These are phyloP conservation scores for Dispira parvispora DNA, from an alignment of 192 early-diverging fungal genomes.

Conservation along the genomic window DNA sequence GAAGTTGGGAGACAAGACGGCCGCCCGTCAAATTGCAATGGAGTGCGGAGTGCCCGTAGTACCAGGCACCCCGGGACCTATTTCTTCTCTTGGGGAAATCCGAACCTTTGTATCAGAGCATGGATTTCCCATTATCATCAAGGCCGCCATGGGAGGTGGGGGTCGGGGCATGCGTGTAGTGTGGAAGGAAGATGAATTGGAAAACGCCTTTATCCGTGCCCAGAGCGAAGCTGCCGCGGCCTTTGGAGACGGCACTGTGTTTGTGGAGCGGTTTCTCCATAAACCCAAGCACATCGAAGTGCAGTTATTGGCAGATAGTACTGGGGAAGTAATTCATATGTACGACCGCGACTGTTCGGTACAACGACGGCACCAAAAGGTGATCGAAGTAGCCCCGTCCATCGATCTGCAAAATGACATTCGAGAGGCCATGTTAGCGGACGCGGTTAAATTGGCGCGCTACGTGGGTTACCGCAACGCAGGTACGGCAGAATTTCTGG, in stretches of 20 bases:
- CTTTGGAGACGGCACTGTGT: conserved; percentile 93
- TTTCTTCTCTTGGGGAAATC: conserved; percentile 44
- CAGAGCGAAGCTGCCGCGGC: conserved; percentile 75
- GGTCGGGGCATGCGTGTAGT: conserved; percentile 96
- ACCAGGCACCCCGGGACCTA: conserved; percentile 80
- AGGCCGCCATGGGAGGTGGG: conserved; percentile 93
- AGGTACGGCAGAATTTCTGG: conserved; percentile 94
- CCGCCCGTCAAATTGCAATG: conserved; percentile 70
- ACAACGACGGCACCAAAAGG: conserved; percentile 94
- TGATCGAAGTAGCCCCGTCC: conserved; percentile 82
- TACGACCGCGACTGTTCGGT: conserved; percentile 96
- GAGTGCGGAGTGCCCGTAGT: conserved; percentile 76
- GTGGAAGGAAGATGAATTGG: conserved; percentile 49
- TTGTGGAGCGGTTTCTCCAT: conserved; percentile 87
- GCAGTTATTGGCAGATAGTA: conserved; percentile 74
- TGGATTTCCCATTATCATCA: conserved; percentile 92
- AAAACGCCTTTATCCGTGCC: conserved; percentile 65
- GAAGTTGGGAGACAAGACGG: conserved; percentile 86
- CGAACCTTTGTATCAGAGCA: conserved; percentile 56
- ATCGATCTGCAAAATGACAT: conserved; percentile 44
- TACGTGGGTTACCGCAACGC: conserved; percentile 85
- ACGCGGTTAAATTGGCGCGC: conserved; percentile 85
- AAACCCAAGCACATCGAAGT: conserved; percentile 93
- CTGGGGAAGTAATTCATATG: conserved; percentile 77
- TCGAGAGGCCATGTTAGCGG: conserved; percentile 63